A percentile compares a stretch with the other conserved stretches of the same genome.
Conservation (phyloP, 768 basidiomycete species). For the Boletus rex-veris region DNA sequence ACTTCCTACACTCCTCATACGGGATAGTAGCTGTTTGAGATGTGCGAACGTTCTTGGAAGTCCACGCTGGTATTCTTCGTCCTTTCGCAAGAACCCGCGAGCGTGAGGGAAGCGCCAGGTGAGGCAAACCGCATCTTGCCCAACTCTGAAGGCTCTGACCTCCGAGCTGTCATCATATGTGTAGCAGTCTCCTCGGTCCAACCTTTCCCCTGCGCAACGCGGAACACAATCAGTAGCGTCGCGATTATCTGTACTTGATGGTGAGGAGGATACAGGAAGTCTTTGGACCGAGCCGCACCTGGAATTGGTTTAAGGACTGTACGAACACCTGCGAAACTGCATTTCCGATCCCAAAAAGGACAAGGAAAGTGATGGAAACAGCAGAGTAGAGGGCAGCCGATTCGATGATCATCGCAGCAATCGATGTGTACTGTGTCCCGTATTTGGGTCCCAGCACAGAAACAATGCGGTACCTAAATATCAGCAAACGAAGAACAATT, state of each 20-base stretch:
- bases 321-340: slow-evolving; percentile 29
- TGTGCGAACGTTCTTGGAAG: no score
- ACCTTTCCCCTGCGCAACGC: slow-evolving; percentile 7
- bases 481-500: slow-evolving; percentile 30
- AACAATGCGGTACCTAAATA: slow-evolving; percentile 10
- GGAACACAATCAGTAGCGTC: slow-evolving; percentile 10
- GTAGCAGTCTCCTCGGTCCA: slow-evolving; percentile 1
- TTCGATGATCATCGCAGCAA: slow-evolving; percentile 36
- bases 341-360: slow-evolving; percentile 21
- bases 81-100: background rate
- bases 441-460: slow-evolving; percentile 20
- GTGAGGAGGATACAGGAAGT: background rate
- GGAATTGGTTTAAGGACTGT: slow-evolving; percentile 25
- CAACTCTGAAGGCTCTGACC: background rate
- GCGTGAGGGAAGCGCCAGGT: background rate
- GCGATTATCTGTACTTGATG: background rate
- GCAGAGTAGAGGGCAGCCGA: slow-evolving; percentile 31
- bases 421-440: slow-evolving; percentile 28
- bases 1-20: background rate
- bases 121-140: slow-evolving; percentile 1
- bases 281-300: slow-evolving; percentile 15
- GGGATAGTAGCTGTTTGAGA: background rate
- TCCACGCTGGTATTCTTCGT: background rate
- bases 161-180: background rate
- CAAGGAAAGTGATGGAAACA: slow-evolving; percentile 29